Conservation (phyloP, 768 basidiomycete genomes). For the Boletus reticulatus region DNA sequence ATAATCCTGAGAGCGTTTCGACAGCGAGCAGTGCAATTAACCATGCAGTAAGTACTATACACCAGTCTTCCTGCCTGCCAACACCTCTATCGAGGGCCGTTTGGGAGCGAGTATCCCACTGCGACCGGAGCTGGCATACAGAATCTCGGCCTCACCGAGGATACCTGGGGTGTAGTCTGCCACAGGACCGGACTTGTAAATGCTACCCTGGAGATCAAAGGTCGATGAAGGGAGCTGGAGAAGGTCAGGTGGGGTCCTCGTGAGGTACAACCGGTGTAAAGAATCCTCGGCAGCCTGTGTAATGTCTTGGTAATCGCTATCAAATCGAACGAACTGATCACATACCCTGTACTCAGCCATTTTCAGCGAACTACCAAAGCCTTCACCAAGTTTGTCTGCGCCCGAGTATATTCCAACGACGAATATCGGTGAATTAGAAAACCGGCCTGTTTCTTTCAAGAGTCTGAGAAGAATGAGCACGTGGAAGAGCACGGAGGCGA, state of each 20-base stretch:
- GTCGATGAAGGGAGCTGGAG: slow-evolving; percentile 73
- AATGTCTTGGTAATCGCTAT: neutral
- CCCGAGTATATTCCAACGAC: slow-evolving; percentile 95
- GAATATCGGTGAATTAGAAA: slow-evolving; percentile 86
- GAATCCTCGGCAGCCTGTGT: slow-evolving; percentile 82
- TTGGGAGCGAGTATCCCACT: slow-evolving; percentile 39
- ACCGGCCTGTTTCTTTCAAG: slow-evolving; percentile 90
- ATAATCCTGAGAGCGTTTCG: slow-evolving; percentile 3
- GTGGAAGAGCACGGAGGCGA: neutral
- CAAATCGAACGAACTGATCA: neutral
- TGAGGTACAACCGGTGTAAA: slow-evolving; percentile 79
- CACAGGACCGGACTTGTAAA: slow-evolving; percentile 49
- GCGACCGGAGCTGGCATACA: slow-evolving; percentile 68
- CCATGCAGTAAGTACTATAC: slow-evolving; percentile 24
- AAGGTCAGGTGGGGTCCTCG: slow-evolving; percentile 65
- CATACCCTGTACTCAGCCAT: slow-evolving; percentile 94
- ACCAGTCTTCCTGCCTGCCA: slow-evolving; percentile 17
- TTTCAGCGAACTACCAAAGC: slow-evolving; percentile 86
- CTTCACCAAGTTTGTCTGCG: slow-evolving; percentile 85
- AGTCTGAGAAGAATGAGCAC: slow-evolving; percentile 46
- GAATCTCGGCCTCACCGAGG: slow-evolving; percentile 60
- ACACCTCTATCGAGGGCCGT: slow-evolving; percentile 27
- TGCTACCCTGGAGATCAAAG: slow-evolving; percentile 58
- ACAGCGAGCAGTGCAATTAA: slow-evolving; percentile 28
- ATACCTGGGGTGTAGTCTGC: slow-evolving; percentile 51